Evolutionary conservation across 176 grass and related monocot genomes (phyloP).

Genomic region (Elymus sibiricus): DNA sequence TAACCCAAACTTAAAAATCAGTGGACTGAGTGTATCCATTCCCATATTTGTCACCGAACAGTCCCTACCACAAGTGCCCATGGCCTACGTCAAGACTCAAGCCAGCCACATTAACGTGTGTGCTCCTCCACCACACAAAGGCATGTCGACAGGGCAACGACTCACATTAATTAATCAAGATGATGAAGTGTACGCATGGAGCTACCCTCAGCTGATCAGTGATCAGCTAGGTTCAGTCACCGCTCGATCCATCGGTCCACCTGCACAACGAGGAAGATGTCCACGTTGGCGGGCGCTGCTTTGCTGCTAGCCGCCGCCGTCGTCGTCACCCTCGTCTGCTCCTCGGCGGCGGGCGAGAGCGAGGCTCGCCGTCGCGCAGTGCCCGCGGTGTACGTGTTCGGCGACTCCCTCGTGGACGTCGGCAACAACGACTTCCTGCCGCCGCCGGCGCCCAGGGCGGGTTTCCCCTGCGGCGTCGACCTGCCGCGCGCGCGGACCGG

Average conservation of each 20-base stretch:
- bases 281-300: not conserved
- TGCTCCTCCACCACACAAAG: not conserved
- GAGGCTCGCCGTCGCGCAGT: not conserved
- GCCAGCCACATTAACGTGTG: not conserved
- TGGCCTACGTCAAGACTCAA: no score
- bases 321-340: not conserved
- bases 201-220: not conserved
- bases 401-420: conserved; percentile 48
- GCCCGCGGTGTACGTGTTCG: conserved; percentile 51
- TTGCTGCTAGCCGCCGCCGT: not conserved
- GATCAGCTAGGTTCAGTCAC: not conserved
- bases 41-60: no score
- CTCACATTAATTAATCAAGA: not conserved
- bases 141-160: not conserved
- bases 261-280: not conserved
- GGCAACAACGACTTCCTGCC: conserved; percentile 49
- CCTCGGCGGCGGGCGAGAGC: not conserved
- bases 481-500: conserved; percentile 15
- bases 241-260: not conserved
- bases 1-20: no score
- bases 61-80: no score
- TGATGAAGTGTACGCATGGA: not conserved
- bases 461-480: conserved; percentile 36
- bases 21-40: no score
- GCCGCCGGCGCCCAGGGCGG: conserved; percentile 28